These are phyloP conservation scores for Diaporthe eres DNA, from an alignment of 2,329 filamentous ascomycete genomes.

Conservation along the genomic window DNA sequence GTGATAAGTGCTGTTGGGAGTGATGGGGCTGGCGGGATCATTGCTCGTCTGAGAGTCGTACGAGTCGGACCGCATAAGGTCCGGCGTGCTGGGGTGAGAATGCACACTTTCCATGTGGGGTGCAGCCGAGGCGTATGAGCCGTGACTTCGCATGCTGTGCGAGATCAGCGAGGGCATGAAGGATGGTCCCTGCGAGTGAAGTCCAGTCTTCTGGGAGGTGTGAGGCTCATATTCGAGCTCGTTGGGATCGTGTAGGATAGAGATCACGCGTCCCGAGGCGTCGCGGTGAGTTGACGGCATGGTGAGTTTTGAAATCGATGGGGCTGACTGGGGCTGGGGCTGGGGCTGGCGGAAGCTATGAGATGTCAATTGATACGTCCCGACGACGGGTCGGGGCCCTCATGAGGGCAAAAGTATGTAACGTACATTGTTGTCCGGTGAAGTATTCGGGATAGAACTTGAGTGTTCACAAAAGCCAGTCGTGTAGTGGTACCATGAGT, in stretches of 20 bases:
- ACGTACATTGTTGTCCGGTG: constrained; percentile 7
- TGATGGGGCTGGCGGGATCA: constrained; percentile 69
- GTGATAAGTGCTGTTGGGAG: constrained; percentile 61
- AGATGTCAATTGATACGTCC: constrained; percentile 3
- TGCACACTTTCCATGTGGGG: constrained; percentile 43
- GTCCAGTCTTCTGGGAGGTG: constrained; percentile 2
- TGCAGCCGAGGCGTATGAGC: constrained; percentile 15
- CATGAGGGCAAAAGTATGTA: background rate
- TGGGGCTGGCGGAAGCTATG: background rate
- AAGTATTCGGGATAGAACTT: background rate
- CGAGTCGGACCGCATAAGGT: constrained; percentile 72
- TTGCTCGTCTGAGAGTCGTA: constrained; percentile 72
- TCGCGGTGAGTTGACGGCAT: constrained; percentile 37
- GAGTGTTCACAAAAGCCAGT: background rate
- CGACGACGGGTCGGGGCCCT: background rate
- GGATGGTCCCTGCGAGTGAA: background rate
- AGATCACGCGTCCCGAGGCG: constrained; percentile 39
- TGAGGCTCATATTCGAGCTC: constrained; percentile 28
- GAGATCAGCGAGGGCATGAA: constrained; percentile 5
- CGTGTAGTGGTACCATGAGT: constrained; percentile 5
- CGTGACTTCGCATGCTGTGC: constrained; percentile 23
- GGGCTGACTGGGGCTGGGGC: background rate
- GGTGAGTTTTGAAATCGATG: background rate
- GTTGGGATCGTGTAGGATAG: constrained; percentile 37
- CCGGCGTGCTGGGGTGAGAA: constrained; percentile 66